phyloP scores from a whole-genome alignment of 305 asterid species.

The Fraxinus sp. region DNA sequence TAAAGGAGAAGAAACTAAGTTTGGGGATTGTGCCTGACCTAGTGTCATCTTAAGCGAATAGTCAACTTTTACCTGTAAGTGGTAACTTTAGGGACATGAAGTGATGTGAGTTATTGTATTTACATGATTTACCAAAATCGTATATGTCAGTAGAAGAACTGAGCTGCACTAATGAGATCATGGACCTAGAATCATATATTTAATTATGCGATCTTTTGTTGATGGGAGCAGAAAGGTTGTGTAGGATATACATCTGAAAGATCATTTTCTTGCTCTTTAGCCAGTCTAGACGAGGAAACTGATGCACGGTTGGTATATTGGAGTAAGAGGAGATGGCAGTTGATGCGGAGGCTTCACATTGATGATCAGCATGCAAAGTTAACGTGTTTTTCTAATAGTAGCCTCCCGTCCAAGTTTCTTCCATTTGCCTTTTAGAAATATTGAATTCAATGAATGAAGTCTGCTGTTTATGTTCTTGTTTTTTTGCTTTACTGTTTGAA shows the following conservation, averaged over 20 bases:
- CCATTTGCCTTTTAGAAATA: slow-evolving; percentile 12
- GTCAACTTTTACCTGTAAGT: slow-evolving; percentile 25
- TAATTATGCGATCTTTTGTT: slow-evolving; percentile 2
- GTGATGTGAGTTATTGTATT: slow-evolving; percentile 13
- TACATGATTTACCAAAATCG: slow-evolving; percentile 7
- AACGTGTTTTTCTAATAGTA: neutral
- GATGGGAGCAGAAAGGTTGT: slow-evolving; percentile 11
- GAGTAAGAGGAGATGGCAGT: neutral
- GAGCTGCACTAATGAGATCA: slow-evolving; percentile 8
- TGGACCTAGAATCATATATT: slow-evolving; percentile 5
- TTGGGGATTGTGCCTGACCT: slow-evolving; percentile 17
- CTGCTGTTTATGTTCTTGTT: neutral
- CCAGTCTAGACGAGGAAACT: slow-evolving; percentile 3
- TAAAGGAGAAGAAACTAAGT: slow-evolving; percentile 31
- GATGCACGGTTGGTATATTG: slow-evolving; percentile 12
- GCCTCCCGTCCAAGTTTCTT: neutral
- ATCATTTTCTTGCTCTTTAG: neutral
- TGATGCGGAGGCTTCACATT: neutral
- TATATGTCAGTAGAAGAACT: neutral
- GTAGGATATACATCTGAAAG: neutral
- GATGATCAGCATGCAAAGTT: slow-evolving; percentile 1
- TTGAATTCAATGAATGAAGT: neutral
- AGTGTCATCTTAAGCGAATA: slow-evolving; percentile 17
- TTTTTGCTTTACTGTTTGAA: neutral
- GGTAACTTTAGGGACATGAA: slow-evolving; percentile 21